Evolutionary conservation across 2,329 filamentous ascomycete species (phyloP).

Genomic region (Pezicula radicicola): DNA sequence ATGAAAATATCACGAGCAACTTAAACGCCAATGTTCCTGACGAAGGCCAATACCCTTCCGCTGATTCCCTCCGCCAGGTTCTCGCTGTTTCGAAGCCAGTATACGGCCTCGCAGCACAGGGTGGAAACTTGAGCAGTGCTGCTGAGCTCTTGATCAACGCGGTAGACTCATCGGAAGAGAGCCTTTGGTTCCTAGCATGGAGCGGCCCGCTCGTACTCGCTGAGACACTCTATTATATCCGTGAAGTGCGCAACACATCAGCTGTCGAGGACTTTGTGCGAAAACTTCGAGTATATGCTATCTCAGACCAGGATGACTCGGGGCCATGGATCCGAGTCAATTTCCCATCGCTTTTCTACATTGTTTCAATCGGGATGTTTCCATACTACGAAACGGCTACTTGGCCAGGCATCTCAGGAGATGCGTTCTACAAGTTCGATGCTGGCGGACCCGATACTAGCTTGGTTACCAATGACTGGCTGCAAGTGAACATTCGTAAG

Average conservation of each 20-base stretch:
- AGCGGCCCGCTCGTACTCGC: conserved; percentile 52
- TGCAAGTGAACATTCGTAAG: conserved; percentile 3
- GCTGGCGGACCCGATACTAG: conserved; percentile 44
- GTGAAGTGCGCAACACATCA: conserved; percentile 21
- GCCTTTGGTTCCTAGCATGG: conserved; percentile 51
- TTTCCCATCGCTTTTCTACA: conserved; percentile 54
- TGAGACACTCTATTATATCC: conserved; percentile 40
- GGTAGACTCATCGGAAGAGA: conserved; percentile 32
- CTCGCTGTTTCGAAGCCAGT: conserved; percentile 34
- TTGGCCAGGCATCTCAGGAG: conserved; percentile 54
- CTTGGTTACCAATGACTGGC: conserved; percentile 33
- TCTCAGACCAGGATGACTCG: conserved; percentile 58
- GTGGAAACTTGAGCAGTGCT: conserved; percentile 26
- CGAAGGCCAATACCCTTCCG: conserved; percentile 37
- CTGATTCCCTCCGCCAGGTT: conserved; percentile 30
- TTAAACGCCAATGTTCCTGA: conserved; percentile 45
- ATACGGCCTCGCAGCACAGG: conserved; percentile 4
- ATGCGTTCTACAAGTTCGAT: conserved; percentile 42
- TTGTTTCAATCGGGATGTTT: conserved; percentile 52
- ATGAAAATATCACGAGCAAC: conserved; percentile 40
- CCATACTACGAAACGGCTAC: conserved; percentile 50
- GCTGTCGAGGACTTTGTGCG: conserved; percentile 34
- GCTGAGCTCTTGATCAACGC: conserved; percentile 40
- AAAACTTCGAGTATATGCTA: conserved; percentile 49
- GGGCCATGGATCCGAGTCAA: conserved; percentile 52